phyloP scores from a whole-genome alignment of 1,284 basidiomycete species.

The Meripilus lineatus region DNA sequence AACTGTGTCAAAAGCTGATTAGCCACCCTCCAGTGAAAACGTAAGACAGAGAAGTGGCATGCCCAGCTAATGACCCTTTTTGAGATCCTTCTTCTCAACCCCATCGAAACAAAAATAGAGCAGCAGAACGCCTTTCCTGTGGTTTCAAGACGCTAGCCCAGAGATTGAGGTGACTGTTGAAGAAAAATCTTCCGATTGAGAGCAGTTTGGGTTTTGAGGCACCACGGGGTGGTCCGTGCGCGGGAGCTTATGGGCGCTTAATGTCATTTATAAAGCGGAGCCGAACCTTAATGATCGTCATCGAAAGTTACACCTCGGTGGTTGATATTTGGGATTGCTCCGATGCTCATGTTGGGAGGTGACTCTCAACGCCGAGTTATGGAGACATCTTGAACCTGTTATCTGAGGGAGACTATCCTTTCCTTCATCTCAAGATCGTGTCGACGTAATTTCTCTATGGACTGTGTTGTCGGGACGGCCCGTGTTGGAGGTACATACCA shows the following conservation, averaged over 20 bases:
- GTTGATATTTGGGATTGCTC: conserved; percentile 66
- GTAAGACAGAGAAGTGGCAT: conserved; percentile 50
- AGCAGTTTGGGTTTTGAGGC: conserved; percentile 18
- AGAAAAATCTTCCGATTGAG: conserved; percentile 21
- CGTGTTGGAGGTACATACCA: conserved; percentile 48
- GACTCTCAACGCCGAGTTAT: conserved; percentile 20
- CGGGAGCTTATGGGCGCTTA: conserved; percentile 16
- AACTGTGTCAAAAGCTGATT: conserved; percentile 66
- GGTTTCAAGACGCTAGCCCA: conserved; percentile 24
- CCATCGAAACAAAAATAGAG: conserved; percentile 15
- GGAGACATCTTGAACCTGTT: conserved; percentile 46
- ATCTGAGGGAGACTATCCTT: conserved; percentile 45
- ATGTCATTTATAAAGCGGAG: conserved; percentile 24
- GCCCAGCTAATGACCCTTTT: conserved; percentile 51
- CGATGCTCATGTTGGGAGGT: no score
- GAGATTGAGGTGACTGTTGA: conserved; percentile 60
- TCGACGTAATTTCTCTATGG: conserved; percentile 26
- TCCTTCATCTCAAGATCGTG: conserved; percentile 46
- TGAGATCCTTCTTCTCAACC: conserved; percentile 38
- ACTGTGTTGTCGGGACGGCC: conserved; percentile 44
- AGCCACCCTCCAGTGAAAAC: conserved; percentile 48
- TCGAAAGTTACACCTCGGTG: conserved; percentile 67
- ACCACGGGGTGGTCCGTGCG: conserved; percentile 51
- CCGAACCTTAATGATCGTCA: conserved; percentile 17
- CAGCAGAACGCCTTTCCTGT: conserved; percentile 18